Percentiles rank a stretch among this genome's conserved stretches.
Conservation (phyloP, 306 rosid genomes). For the Quillaja saponaria region DNA sequence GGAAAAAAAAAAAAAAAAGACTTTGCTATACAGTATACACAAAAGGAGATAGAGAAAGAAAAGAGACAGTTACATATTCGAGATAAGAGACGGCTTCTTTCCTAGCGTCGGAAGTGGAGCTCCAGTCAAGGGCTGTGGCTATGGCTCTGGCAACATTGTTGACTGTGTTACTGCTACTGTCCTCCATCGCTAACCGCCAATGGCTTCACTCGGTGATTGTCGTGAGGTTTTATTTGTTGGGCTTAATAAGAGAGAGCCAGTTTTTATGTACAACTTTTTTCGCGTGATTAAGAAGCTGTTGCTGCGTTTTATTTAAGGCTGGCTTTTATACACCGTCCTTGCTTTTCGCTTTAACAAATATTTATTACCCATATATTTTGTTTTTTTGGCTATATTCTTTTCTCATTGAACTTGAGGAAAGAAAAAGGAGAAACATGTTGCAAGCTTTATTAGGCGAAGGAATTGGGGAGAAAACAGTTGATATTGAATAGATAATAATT, state of each 20-base stretch:
- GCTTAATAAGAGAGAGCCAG: neutral
- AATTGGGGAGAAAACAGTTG: too few relatives aligned
- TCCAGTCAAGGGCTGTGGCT: slow-evolving; percentile 80
- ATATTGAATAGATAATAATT: too few relatives aligned
- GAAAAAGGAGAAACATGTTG: too few relatives aligned
- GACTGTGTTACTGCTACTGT: slow-evolving; percentile 31
- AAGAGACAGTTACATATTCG: slow-evolving; percentile 57
- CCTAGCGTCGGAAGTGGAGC: slow-evolving; percentile 67
- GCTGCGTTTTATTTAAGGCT: too few relatives aligned
- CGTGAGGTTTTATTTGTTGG: neutral
- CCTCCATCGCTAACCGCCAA: slow-evolving; percentile 53
- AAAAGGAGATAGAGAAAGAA: neutral
- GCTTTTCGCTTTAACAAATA: too few relatives aligned
- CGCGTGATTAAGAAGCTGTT: too few relatives aligned
- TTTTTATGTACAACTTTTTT: too few relatives aligned
- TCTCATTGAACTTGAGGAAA: too few relatives aligned
- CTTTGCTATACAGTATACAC: neutral
- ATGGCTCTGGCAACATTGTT: slow-evolving; percentile 86
- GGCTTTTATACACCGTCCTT: too few relatives aligned
- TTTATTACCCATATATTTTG: too few relatives aligned
- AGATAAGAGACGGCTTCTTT: slow-evolving; percentile 71
- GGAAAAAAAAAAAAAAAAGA: neutral
- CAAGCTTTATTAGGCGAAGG: too few relatives aligned
- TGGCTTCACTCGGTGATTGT: neutral
- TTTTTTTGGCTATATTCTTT: too few relatives aligned